phyloP scores from a whole-genome alignment of 2,329 filamentous ascomycete species.

The Claviceps sp. region DNA sequence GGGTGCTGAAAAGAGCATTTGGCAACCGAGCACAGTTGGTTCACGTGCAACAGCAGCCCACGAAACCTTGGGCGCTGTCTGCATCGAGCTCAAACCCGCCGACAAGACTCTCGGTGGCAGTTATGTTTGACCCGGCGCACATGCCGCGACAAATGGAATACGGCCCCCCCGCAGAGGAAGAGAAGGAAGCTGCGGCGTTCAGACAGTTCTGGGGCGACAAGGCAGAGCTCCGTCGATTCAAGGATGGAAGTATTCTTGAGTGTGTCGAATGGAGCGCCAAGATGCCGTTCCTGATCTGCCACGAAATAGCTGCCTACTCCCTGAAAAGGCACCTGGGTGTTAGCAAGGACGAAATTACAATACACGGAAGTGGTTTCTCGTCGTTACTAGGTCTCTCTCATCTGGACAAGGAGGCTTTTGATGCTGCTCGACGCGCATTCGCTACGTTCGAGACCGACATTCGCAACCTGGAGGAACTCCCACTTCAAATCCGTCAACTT shows the following conservation, averaged over 20 bases:
- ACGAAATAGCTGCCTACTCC: constrained; percentile 66
- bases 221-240: constrained; percentile 84
- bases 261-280: constrained; percentile 73
- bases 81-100: constrained; percentile 9
- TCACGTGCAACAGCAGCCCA: constrained; percentile 33
- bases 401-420: constrained; percentile 46
- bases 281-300: constrained; percentile 50
- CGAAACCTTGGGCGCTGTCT: constrained; percentile 18
- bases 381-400: constrained; percentile 31
- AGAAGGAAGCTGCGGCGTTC: constrained; percentile 68
- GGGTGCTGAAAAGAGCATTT: constrained; percentile 55
- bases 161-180: constrained; percentile 75
- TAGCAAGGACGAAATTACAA: constrained; percentile 36
- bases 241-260: constrained; percentile 86
- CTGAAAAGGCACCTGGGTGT: constrained; percentile 56
- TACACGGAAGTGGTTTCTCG: constrained; percentile 38
- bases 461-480: constrained; percentile 65
- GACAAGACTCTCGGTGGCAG: constrained; percentile 43
- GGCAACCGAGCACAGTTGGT: constrained; percentile 62
- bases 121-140: constrained; percentile 61
- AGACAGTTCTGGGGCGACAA: constrained; percentile 92
- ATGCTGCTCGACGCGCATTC: constrained; percentile 56
- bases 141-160: constrained; percentile 70
- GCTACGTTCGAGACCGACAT: constrained; percentile 62
- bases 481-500: constrained; percentile 73